Percentiles rank a stretch among this genome's conserved stretches.
Conservation (phyloP, 768 basidiomycete genomes). For the Pisolithus tinctorius region DNA sequence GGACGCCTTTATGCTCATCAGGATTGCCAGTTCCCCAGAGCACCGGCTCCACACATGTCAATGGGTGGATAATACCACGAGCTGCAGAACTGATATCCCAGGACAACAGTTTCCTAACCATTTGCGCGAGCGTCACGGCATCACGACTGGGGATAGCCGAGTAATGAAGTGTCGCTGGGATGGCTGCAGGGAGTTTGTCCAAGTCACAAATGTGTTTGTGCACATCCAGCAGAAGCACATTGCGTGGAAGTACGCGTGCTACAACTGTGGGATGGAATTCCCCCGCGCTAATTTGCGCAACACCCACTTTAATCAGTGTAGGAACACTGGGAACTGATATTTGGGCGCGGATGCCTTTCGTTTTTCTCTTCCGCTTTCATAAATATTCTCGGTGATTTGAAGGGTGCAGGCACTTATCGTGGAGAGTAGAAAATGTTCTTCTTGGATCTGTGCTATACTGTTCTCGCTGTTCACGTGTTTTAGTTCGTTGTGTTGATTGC, state of each 20-base stretch:
- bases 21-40: conserved; percentile 23
- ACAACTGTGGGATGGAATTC: conserved; percentile 17
- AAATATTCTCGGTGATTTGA: no score
- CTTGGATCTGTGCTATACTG: no score
- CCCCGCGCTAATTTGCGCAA: conserved; percentile 11
- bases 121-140: conserved; percentile 15
- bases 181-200: conserved; percentile 12
- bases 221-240: conserved; percentile 23
- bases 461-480: no score
- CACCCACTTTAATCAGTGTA: conserved; percentile 11
- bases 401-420: no score
- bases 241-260: conserved; percentile 20
- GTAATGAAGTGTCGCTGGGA: conserved; percentile 20
- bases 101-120: conserved; percentile 13
- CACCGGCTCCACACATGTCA: conserved; percentile 17
- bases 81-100: conserved; percentile 12
- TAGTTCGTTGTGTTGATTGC: no score
- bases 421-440: no score
- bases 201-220: conserved; percentile 14
- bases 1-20: conserved; percentile 20
- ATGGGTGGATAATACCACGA: conserved; percentile 12
- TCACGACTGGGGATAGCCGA: conserved; percentile 5
- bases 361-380: no score
- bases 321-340: background rate
- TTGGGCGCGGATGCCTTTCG: background rate